These are phyloP conservation scores for Nothophaeocryptopus gaeumannii DNA, from an alignment of 2,329 filamentous ascomycete genomes.

Conservation along the genomic window DNA sequence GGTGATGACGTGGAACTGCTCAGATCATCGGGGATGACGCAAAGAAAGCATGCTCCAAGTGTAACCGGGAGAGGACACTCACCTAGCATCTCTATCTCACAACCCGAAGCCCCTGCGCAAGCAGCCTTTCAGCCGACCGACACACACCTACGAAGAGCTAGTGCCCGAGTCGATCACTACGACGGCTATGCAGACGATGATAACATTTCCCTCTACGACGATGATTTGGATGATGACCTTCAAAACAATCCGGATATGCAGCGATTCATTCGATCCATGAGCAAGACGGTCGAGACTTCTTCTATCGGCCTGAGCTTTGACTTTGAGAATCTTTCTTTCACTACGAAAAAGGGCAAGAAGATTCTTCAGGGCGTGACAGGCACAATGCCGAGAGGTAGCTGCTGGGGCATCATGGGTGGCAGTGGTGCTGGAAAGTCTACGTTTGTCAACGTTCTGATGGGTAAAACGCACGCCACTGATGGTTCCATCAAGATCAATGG, in stretches of 20 bases:
- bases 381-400: slow-evolving; percentile 52
- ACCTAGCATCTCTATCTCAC: slow-evolving; percentile 10
- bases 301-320: slow-evolving; percentile 55
- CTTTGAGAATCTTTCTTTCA: slow-evolving; percentile 47
- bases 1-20: slow-evolving; percentile 31
- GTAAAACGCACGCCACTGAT: slow-evolving; percentile 51
- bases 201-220: slow-evolving; percentile 31
- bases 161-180: slow-evolving; percentile 28
- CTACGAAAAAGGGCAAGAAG: slow-evolving; percentile 29
- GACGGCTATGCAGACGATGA: slow-evolving; percentile 27
- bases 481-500: slow-evolving; percentile 55
- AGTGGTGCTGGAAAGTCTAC: slow-evolving; percentile 60
- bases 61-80: slow-evolving; percentile 7
- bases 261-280: slow-evolving; percentile 54
- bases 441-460: slow-evolving; percentile 61
- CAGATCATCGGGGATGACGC: slow-evolving; percentile 38
- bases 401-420: slow-evolving; percentile 61
- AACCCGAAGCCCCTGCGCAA: neutral
- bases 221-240: slow-evolving; percentile 28
- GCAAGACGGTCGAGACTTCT: slow-evolving; percentile 50
- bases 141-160: slow-evolving; percentile 22
- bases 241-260: slow-evolving; percentile 42
- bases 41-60: slow-evolving; percentile 23
- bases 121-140: slow-evolving; percentile 1
- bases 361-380: slow-evolving; percentile 56